phyloP scores from a whole-genome alignment of 352 stramenopile species.

The Globisporangium ultimum region DNA sequence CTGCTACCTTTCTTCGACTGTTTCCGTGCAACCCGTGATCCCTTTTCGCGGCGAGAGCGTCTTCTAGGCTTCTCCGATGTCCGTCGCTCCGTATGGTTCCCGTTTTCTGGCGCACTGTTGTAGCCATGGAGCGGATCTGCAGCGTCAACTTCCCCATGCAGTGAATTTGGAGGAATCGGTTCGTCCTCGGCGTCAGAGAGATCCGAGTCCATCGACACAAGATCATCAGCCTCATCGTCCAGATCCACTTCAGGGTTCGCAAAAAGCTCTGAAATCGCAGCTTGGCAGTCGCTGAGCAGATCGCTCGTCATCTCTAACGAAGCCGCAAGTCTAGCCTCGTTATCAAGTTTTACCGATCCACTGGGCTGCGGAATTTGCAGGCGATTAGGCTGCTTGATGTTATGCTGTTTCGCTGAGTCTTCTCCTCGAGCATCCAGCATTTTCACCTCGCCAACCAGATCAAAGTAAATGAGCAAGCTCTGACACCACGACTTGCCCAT shows the following conservation, averaged over 20 bases:
- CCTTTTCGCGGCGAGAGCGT: slow-evolving; percentile 2
- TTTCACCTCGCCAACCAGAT: slow-evolving; percentile 46
- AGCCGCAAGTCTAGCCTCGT: neutral
- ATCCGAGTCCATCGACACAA: slow-evolving; percentile 46
- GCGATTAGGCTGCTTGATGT: neutral
- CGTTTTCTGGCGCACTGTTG: slow-evolving; percentile 30
- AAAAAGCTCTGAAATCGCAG: slow-evolving; percentile 56
- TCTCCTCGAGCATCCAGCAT: slow-evolving; percentile 23
- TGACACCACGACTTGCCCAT: slow-evolving; percentile 76
- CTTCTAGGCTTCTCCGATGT: slow-evolving; percentile 2
- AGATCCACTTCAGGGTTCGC: slow-evolving; percentile 24
- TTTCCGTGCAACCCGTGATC: slow-evolving; percentile 8
- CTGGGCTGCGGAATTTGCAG: neutral
- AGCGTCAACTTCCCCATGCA: slow-evolving; percentile 5
- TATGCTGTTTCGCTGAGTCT: slow-evolving; percentile 1
- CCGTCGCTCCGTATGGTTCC: neutral
- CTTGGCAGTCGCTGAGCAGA: slow-evolving; percentile 58
- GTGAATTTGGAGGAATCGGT: slow-evolving; percentile 42
- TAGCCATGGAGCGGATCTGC: slow-evolving; percentile 20
- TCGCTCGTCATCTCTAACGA: slow-evolving; percentile 23
- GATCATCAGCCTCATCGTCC: slow-evolving; percentile 8
- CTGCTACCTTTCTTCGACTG: slow-evolving; percentile 1
- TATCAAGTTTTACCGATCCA: too few relatives aligned
- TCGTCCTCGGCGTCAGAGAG: slow-evolving; percentile 63
- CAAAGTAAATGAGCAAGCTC: slow-evolving; percentile 74